phyloP scores from a whole-genome alignment of 2,329 filamentous ascomycete species.

The Pseudophaeomoniella oleicola region DNA sequence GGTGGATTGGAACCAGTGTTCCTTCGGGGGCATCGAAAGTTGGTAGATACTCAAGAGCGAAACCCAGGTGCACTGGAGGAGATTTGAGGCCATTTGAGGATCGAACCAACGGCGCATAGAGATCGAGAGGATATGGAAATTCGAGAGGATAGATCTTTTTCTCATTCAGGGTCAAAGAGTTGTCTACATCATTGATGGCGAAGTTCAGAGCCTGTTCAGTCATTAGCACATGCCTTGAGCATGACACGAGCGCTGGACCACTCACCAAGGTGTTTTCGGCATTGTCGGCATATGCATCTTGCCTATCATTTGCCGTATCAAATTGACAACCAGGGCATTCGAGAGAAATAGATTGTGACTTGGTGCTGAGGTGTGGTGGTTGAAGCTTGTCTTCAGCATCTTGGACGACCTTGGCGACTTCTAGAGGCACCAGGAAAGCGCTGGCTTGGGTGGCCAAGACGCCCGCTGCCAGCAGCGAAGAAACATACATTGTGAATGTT shows the following conservation, averaged over 20 bases:
- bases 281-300: background rate
- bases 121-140: constrained; percentile 2
- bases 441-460: constrained; percentile 7
- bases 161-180: constrained; percentile 9
- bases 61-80: constrained; percentile 23
- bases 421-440: constrained; percentile 12
- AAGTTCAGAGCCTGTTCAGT: background rate
- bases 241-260: background rate
- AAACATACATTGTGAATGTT: constrained; percentile 7
- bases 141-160: constrained; percentile 7
- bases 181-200: constrained; percentile 1
- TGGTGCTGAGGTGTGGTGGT: constrained; percentile 2
- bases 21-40: constrained; percentile 17
- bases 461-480: constrained; percentile 11
- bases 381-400: constrained; percentile 6
- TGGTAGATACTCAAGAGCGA: constrained; percentile 25
- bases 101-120: constrained; percentile 8
- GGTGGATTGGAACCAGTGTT: constrained; percentile 23
- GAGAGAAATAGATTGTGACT: constrained; percentile 7
- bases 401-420: constrained; percentile 7
- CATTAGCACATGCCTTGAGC: background rate
- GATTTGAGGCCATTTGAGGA: constrained; percentile 20
- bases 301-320: background rate
- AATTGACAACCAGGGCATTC: constrained; percentile 11
- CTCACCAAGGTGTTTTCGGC: background rate